Evolutionary conservation across 345 rosid species (phyloP).

Genomic region (Geranium rotundifolium): DNA sequence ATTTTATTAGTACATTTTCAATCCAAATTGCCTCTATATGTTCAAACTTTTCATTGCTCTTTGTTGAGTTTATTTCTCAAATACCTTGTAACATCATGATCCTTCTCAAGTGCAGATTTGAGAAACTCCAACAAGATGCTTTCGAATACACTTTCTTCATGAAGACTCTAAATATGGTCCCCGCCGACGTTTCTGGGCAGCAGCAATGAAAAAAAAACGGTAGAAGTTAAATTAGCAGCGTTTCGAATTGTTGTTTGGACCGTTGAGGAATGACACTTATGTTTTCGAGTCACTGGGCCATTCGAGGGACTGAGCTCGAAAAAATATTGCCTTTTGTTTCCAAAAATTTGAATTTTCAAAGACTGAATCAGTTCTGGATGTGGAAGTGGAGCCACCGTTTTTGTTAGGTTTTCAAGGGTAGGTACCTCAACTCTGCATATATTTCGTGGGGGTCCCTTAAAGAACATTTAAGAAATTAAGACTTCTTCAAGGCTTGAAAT

Average conservation of each 20-base stretch:
- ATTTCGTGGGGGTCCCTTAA: background rate
- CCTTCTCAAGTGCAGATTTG: slow-evolving; percentile 45
- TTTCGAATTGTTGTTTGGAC: too few species aligned
- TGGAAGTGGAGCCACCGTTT: background rate
- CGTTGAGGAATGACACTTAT: background rate
- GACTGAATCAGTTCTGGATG: background rate
- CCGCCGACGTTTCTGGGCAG: slow-evolving; percentile 16
- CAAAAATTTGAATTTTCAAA: background rate
- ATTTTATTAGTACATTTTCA: background rate
- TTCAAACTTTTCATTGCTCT: too few species aligned
- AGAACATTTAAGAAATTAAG: background rate
- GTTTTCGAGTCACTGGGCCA: too few species aligned
- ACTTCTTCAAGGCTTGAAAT: background rate
- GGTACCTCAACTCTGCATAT: background rate
- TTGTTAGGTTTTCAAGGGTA: background rate
- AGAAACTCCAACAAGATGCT: slow-evolving; percentile 84
- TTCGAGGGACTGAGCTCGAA: background rate
- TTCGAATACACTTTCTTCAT: slow-evolving; percentile 53
- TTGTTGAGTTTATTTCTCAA: background rate
- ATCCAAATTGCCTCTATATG: background rate
- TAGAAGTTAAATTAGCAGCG: background rate
- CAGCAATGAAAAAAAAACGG: background rate
- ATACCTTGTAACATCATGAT: background rate
- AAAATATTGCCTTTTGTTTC: too few species aligned
- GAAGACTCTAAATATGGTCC: slow-evolving; percentile 67